Evolutionary conservation across 768 basidiomycete genomes (phyloP), one percentile per base, ranked within the genome.

Genomic region (Chlorophyllum brunneum): DNA sequence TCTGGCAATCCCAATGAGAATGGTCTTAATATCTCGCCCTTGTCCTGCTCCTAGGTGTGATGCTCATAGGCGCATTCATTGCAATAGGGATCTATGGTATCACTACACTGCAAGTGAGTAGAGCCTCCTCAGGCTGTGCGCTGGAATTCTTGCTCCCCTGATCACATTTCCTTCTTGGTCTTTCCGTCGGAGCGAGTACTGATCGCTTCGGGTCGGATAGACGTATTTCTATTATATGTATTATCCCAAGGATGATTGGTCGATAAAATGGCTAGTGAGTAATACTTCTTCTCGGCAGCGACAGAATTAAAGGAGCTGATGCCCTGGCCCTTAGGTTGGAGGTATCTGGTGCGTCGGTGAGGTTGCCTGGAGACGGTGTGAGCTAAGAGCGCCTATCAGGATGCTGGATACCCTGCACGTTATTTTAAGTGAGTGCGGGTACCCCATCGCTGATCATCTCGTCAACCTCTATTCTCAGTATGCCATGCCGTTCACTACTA

Each of bases 71-170:
- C 11, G 63, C 65, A 18, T 59, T 72, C 48, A 48, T 72, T 11
- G 64, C 70, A 13, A 70, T 70, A 70, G 58, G 61, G 34, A 54
- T 75, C 50, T 76, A 75, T 51, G 74, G 75, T 8, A 71, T 77
- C 22, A 77, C 74, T 1, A 71, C 69, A 11, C 61, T 76, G 22
- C 75, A 75, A 64, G 74, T 68, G 41, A 48, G 65, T 49, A 40
- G 6, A 31, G 30, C 30, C n/a, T n/a, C n/a, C n/a, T n/a, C n/a
- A n/a, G n/a, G n/a, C n/a, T n/a, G n/a, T n/a, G n/a, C n/a, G n/a
- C n/a, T n/a, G n/a, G n/a, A n/a, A n/a, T n/a, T n/a, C n/a, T n/a
- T n/a, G n/a, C n/a, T n/a, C n/a, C n/a, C n/a, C n/a, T n/a, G n/a
- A n/a, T n/a, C 26, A 9, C 27, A 18, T 4, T 29, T 30, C n/a